Base-by-base conservation (phyloP, 305 asterid genomes). In the Fraxinus latifolia region DNA sequence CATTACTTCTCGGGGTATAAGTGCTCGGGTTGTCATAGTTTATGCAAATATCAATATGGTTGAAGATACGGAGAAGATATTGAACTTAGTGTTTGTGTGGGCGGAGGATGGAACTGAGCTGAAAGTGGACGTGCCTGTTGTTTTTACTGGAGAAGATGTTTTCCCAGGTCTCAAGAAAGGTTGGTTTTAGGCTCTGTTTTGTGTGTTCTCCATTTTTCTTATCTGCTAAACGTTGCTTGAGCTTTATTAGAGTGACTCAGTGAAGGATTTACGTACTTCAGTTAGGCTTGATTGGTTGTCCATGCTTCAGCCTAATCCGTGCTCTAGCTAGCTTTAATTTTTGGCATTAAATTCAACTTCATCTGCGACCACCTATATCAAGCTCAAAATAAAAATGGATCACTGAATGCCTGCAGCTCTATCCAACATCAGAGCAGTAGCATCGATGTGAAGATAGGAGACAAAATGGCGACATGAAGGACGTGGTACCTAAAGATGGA, bases 121-220 rank as follows among this genome's bases (percentile, higher is more conserved):
- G 31, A 87, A 87, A 90, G 98, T 95, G 55, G 93, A 94, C 17
- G 92, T 94, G 85, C 97, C 98, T 7, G 82, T 93, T 79, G 96
- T 92, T 81, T 92, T 89, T 50, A 92, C 88, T 84, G 99, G 99
- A 71, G 93, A 91, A 85, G 93, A 91, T 77, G 92, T 77, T 62
- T 94, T 93, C 86, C 96, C 94, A 17, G 99, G 99, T 42, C 82
- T 92, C 75, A 91, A 88, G 87, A 95, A 95, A 93, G 98, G 99
- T 95, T 86, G n/a, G 85, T 75, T 29, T 47, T 58, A 74, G 3
- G 50, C 77, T 55, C 8, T n/a, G 11, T n/a, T 15, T 68, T 14
- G 3, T 2, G 9, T 6, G 25, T 34, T 79, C 32, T 32, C 25
- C 31, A 7, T 77, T 29, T 6, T 29, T 53, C 23, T 67, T 7